A percentile compares a stretch with the other conserved stretches of the same genome.
These are phyloP conservation scores for Tylopilus plumbeoviolaceoides DNA, from an alignment of 768 basidiomycete species.

Conservation along the genomic window DNA sequence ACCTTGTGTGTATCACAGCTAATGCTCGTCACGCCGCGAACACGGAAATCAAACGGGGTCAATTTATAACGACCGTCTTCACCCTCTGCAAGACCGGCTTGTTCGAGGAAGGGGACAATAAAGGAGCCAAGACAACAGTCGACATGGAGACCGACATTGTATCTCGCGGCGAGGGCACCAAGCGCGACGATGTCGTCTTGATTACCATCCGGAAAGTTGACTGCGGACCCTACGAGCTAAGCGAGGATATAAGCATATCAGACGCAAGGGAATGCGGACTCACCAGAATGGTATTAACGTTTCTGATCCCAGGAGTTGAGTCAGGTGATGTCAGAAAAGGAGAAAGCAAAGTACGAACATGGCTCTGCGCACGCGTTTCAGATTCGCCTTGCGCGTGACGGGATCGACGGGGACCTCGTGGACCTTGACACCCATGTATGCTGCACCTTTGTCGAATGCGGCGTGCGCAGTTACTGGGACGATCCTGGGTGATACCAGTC, in stretches of 20 bases:
- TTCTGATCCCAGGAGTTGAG: conserved; percentile 42
- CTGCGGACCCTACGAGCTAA: conserved; percentile 79
- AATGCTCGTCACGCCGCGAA: conserved; percentile 88
- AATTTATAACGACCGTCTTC: conserved; percentile 51
- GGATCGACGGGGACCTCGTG: conserved; percentile 63
- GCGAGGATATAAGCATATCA: not conserved
- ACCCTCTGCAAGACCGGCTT: conserved; percentile 37
- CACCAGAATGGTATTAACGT: conserved; percentile 70
- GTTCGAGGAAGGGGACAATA: conserved; percentile 88
- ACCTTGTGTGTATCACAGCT: conserved; percentile 97
- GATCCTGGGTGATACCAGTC: conserved; percentile 48
- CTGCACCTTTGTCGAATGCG: conserved; percentile 91
- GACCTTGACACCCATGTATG: conserved; percentile 81
- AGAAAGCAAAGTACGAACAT: conserved; percentile 54
- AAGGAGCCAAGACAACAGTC: conserved; percentile 95
- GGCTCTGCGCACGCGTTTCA: conserved; percentile 75
- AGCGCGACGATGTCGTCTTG: conserved; percentile 85
- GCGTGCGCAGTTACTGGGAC: conserved; percentile 85
- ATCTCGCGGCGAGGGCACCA: conserved; percentile 62
- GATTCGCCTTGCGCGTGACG: conserved; percentile 70
- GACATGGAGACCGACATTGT: conserved; percentile 87
- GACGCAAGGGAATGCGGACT: conserved; percentile 40
- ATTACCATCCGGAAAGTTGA: conserved; percentile 84
- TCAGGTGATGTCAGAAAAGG: conserved; percentile 1
- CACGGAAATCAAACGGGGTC: conserved; percentile 83